Percentiles rank a stretch among this genome's conserved stretches.
Conservation (phyloP, 2,329 filamentous ascomycete species). For the Botrytis porri region DNA sequence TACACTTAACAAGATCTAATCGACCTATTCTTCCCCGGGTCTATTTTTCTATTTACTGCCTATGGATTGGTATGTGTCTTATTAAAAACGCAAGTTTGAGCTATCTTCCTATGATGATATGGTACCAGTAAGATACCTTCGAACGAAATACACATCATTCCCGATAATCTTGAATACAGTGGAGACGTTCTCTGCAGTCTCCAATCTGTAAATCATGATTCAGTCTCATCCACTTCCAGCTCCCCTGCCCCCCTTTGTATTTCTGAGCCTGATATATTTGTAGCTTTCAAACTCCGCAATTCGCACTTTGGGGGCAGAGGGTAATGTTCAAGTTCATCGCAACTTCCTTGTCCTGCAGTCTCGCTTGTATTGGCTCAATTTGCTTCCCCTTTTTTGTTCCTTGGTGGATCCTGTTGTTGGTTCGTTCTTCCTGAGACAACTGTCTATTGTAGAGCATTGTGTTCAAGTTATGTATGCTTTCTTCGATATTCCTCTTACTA, state of each 20-base stretch:
- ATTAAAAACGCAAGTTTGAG: accelerated
- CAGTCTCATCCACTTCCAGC: too few relatives aligned
- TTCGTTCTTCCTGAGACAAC: accelerated
- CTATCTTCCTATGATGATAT: too few relatives aligned
- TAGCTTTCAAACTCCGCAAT: neutral
- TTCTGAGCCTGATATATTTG: accelerated
- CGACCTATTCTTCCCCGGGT: neutral
- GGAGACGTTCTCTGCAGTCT: too few relatives aligned
- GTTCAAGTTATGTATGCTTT: neutral
- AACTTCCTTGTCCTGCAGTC: neutral
- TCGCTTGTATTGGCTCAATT: neutral
- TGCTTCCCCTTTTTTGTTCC: neutral
- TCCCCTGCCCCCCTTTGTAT: too few relatives aligned
- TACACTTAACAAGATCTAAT: neutral
- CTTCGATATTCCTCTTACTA: neutral
- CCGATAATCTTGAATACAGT: too few relatives aligned
- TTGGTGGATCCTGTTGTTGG: accelerated
- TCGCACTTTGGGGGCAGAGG: too few relatives aligned
- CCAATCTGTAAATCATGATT: too few relatives aligned
- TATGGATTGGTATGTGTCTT: too few relatives aligned
- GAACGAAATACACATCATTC: accelerated
- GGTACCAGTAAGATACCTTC: accelerated
- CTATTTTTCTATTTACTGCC: accelerated
- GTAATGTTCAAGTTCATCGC: neutral
- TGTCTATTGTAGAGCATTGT: too few relatives aligned